These are phyloP conservation scores for Picea glauca DNA, from an alignment of 75 land plant genomes.

Conservation along the genomic window DNA sequence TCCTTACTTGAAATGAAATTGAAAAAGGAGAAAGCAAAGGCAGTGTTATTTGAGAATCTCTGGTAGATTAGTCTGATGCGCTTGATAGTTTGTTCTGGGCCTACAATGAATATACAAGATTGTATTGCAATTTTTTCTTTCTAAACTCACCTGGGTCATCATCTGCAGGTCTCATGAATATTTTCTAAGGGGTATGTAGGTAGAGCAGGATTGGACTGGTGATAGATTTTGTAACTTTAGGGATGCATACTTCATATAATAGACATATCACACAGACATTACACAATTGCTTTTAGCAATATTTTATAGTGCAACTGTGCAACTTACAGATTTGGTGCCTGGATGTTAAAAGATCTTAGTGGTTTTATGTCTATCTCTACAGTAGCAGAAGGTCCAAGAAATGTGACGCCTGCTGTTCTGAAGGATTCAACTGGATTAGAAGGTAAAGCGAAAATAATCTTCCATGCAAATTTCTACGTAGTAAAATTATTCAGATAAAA, in stretches of 20 bases:
- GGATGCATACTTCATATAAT: background rate
- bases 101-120: too few species aligned
- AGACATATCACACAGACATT: background rate
- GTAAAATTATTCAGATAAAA: background rate
- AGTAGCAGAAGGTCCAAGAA: conserved; percentile 71
- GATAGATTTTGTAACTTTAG: background rate
- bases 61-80: too few species aligned
- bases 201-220: too few species aligned
- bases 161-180: too few species aligned
- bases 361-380: conserved; percentile 8
- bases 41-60: too few species aligned
- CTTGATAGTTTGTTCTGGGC: too few species aligned
- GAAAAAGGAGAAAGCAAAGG: too few species aligned
- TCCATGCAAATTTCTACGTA: background rate
- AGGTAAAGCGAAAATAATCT: conserved; percentile 33
- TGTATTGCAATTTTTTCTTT: too few species aligned
- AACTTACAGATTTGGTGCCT: background rate
- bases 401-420: conserved; percentile 77
- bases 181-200: too few species aligned
- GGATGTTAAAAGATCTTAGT: background rate
- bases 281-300: background rate
- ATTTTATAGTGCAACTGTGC: background rate
- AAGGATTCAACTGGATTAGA: conserved; percentile 71
- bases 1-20: too few species aligned
- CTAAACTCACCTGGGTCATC: too few species aligned